Conservation (phyloP, 2,329 filamentous ascomycete genomes). For the Penicillium oxalicum region DNA sequence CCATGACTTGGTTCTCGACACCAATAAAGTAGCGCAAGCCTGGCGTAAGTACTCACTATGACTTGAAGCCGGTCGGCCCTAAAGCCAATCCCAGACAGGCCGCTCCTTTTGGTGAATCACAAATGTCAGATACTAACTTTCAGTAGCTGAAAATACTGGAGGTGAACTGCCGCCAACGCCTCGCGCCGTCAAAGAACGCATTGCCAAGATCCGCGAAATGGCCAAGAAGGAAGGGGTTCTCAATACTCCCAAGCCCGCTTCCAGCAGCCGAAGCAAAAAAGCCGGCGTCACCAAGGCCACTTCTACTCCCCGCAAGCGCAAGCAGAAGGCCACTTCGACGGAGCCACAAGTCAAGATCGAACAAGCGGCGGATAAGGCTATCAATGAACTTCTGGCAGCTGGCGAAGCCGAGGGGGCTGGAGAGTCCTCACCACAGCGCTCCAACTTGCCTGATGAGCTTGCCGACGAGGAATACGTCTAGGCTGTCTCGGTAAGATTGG, state of each 20-base stretch:
- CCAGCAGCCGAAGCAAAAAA: neutral
- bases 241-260: neutral
- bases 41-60: constrained; percentile 33
- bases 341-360: neutral
- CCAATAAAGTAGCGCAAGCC: constrained; percentile 28
- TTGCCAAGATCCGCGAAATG: constrained; percentile 30
- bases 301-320: neutral
- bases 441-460: no score
- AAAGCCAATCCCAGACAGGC: neutral
- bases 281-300: neutral
- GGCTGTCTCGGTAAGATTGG: no score
- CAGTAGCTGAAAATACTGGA: constrained; percentile 10
- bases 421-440: no score
- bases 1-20: constrained; percentile 32
- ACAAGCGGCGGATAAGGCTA: neutral
- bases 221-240: constrained; percentile 7
- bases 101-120: no score
- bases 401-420: no score
- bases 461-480: no score
- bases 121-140: neutral
- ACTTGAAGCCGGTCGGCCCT: neutral
- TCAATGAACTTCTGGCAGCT: neutral
- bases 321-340: neutral
- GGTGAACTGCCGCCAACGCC: constrained; percentile 28
- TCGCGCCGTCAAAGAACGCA: constrained; percentile 36